Conservation (phyloP, 345 rosid species). For the Bruguiera gymnorhiza region DNA sequence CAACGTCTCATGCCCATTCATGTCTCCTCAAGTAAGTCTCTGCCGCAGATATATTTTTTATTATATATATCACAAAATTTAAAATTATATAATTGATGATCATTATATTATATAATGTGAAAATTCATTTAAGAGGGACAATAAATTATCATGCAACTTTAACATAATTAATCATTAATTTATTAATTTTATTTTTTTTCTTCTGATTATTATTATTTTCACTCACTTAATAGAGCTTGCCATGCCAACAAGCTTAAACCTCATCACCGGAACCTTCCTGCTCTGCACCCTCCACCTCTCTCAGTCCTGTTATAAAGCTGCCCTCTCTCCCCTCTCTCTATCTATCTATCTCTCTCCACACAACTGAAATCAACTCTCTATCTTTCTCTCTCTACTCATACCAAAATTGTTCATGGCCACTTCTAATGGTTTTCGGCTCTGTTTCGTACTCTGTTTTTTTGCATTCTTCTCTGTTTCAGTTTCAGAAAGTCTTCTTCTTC, state of each 20-base stretch:
- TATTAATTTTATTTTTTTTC: too few species aligned
- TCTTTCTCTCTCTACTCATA: not conserved
- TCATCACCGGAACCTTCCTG: slow-evolving; percentile 1
- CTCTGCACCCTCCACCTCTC: not conserved
- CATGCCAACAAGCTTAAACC: not conserved
- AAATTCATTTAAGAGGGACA: too few species aligned
- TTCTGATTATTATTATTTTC: too few species aligned
- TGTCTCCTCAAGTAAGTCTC: too few species aligned
- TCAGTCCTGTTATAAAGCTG: slow-evolving; percentile 13
- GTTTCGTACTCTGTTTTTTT: slow-evolving; percentile 26
- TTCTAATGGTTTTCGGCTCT: slow-evolving; percentile 17
- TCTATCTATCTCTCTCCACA: not conserved
- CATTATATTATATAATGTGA: too few species aligned
- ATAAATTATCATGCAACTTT: too few species aligned
- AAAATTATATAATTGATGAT: too few species aligned
- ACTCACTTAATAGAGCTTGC: too few species aligned
- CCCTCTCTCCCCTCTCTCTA: not conserved
- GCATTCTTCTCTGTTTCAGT: slow-evolving; percentile 18
- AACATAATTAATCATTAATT: too few species aligned
- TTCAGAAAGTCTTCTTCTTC: slow-evolving; percentile 40
- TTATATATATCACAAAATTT: too few species aligned
- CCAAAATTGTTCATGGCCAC: slow-evolving; percentile 31
- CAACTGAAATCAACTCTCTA: not conserved
- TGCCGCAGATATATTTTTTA: too few species aligned
- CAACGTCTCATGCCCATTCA: not conserved